Conservation (phyloP, 2,329 filamentous ascomycete genomes). For the Teratosphaeria epicoccoides region DNA sequence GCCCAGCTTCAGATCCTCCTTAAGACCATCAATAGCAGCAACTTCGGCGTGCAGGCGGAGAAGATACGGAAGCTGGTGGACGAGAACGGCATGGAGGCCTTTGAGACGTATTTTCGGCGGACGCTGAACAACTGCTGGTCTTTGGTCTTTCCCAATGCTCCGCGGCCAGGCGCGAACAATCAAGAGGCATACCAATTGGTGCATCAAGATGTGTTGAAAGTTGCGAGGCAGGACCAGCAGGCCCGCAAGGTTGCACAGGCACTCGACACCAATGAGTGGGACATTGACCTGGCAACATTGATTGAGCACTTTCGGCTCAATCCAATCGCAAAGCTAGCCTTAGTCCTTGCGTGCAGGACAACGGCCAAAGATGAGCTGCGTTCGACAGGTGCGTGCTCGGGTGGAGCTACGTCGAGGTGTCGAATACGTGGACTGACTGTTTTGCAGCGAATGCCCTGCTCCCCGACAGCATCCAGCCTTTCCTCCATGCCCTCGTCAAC, state of each 20-base stretch:
- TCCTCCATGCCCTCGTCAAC: slow-evolving; percentile 56
- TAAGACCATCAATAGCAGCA: slow-evolving; percentile 91
- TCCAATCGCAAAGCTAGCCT: slow-evolving; percentile 72
- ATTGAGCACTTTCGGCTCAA: slow-evolving; percentile 94
- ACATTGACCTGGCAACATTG: slow-evolving; percentile 92
- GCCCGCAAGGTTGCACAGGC: slow-evolving; percentile 86
- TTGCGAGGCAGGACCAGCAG: slow-evolving; percentile 69
- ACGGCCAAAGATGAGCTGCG: slow-evolving; percentile 72
- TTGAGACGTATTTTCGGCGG: slow-evolving; percentile 88
- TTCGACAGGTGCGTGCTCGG: slow-evolving; percentile 59
- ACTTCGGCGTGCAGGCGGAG: slow-evolving; percentile 86
- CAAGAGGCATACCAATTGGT: slow-evolving; percentile 77
- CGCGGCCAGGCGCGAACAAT: slow-evolving; percentile 49
- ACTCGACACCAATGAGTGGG: slow-evolving; percentile 83
- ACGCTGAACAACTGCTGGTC: slow-evolving; percentile 82
- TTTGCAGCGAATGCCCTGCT: slow-evolving; percentile 75
- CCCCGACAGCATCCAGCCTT: slow-evolving; percentile 64
- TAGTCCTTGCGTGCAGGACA: slow-evolving; percentile 80
- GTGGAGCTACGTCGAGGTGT: neutral
- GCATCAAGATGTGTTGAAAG: slow-evolving; percentile 73
- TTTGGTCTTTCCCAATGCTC: slow-evolving; percentile 76
- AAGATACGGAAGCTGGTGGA: slow-evolving; percentile 93
- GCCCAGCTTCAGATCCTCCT: slow-evolving; percentile 91
- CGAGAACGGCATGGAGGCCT: slow-evolving; percentile 99
- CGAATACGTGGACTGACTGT: neutral